Percentiles rank a stretch among this genome's conserved stretches.
Conservation (phyloP, 768 basidiomycete species). For the Tubosaeta brunneosetosa region DNA sequence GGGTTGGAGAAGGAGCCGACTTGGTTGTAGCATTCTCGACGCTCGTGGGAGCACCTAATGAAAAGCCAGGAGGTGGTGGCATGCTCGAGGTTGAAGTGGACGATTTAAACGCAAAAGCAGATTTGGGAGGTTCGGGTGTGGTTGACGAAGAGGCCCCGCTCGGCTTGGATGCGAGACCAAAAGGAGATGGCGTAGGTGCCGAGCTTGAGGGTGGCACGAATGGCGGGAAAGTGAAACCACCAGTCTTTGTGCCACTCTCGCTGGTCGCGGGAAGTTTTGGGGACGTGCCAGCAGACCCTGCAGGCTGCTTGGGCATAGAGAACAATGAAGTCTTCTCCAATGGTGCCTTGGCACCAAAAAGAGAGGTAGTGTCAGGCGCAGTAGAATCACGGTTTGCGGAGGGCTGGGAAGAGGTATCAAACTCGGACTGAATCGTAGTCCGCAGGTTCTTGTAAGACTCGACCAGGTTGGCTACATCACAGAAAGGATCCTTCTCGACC, state of each 20-base stretch:
- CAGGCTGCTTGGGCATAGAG: slow-evolving; percentile 35
- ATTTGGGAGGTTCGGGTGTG: slow-evolving; percentile 24
- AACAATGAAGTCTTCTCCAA: slow-evolving; percentile 18
- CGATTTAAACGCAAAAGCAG: slow-evolving; percentile 24
- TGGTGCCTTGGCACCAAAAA: slow-evolving; percentile 6
- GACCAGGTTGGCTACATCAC: slow-evolving; percentile 52
- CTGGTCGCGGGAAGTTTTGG: slow-evolving; percentile 5
- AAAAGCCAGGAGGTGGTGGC: slow-evolving; percentile 17
- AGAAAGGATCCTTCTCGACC: slow-evolving; percentile 65
- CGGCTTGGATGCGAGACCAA: slow-evolving; percentile 14
- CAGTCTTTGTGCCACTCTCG: slow-evolving; percentile 17
- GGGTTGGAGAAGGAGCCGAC: slow-evolving; percentile 4
- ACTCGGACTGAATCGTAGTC: slow-evolving; percentile 50
- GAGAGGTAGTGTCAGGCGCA: slow-evolving; percentile 10
- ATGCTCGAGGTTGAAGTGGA: slow-evolving; percentile 1
- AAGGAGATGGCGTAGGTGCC: slow-evolving; percentile 8
- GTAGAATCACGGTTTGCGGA: slow-evolving; percentile 1
- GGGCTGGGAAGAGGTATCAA: slow-evolving; percentile 34
- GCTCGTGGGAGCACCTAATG: slow-evolving; percentile 9
- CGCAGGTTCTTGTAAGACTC: slow-evolving; percentile 59
- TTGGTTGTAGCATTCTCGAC: slow-evolving; percentile 8
- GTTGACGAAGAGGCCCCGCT: slow-evolving; percentile 16
- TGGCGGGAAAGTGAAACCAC: slow-evolving; percentile 25
- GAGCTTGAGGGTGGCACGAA: slow-evolving; percentile 19
- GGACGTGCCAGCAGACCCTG: slow-evolving; percentile 15